Percentiles rank a stretch among this genome's conserved stretches.
Conservation (phyloP, 2,329 filamentous ascomycete genomes). For the Calonectria naviculata region DNA sequence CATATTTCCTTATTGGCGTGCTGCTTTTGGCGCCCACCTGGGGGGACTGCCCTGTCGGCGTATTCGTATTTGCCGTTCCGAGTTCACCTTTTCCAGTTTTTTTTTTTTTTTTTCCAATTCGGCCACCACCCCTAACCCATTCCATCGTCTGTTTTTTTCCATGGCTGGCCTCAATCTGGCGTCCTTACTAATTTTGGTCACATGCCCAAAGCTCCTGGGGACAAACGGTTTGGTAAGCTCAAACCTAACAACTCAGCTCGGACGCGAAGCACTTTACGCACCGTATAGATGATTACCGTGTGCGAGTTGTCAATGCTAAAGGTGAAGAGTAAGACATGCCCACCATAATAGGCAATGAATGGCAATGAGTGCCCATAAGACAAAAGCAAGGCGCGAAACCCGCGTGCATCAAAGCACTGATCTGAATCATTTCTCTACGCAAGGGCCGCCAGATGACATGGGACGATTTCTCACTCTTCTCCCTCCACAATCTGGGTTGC, state of each 20-base stretch:
- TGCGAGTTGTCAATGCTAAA: not conserved
- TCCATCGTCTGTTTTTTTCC: not conserved
- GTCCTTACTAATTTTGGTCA: constrained; percentile 3
- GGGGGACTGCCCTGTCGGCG: constrained; percentile 2
- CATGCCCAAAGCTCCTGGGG: not conserved
- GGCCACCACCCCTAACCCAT: not conserved
- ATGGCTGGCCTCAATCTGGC: not conserved
- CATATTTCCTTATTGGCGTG: constrained; percentile 8
- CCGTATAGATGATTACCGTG: not conserved
- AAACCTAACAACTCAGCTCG: not conserved
- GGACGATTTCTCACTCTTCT: constrained; percentile 10
- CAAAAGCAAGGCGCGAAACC: not conserved
- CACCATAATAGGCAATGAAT: not conserved
- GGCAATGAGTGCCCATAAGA: not conserved
- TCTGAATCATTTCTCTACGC: constrained; percentile 1
- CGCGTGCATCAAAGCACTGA: constrained; percentile 1
- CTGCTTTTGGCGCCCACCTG: not conserved
- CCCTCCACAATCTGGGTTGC: constrained; percentile 15
- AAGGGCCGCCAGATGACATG: constrained; percentile 8
- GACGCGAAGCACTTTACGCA: not conserved
- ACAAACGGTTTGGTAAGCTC: not conserved
- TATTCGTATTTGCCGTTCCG: constrained; percentile 18
- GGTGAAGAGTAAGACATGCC: not conserved
- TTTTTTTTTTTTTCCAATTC: not conserved
- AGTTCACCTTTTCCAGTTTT: not conserved